A percentile compares a stretch with the other conserved stretches of the same genome.
phyloP scores from a whole-genome alignment of 1,139 yeast genomes.

The Suhomyces bolitotheri region DNA sequence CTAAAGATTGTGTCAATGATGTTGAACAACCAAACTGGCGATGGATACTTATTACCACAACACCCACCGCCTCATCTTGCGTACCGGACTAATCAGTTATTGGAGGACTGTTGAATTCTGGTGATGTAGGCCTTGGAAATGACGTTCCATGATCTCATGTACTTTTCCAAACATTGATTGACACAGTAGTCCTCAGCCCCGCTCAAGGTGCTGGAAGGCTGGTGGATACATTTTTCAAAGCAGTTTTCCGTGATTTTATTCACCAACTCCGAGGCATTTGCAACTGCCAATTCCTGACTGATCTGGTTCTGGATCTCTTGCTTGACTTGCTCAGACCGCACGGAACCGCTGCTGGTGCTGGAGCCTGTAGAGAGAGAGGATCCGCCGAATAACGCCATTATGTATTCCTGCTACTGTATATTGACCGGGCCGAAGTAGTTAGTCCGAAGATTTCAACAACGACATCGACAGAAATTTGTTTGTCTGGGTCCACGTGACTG shows the following conservation, averaged over 20 bases:
- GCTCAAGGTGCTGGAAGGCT: conserved; percentile 48
- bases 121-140: conserved; percentile 73
- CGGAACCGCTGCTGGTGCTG: conserved; percentile 17
- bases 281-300: conserved; percentile 80
- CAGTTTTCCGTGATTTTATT: conserved; percentile 88
- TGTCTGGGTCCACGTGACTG: too few species aligned
- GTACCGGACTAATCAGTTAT: conserved; percentile 1
- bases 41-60: too few species aligned
- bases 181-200: conserved; percentile 52
- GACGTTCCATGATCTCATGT: conserved; percentile 89
- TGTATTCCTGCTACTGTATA: too few species aligned
- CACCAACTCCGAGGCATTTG: conserved; percentile 85
- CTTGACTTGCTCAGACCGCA: conserved; percentile 38
- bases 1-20: too few species aligned
- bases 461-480: too few species aligned
- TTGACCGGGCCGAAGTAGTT: too few species aligned
- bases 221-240: conserved; percentile 69
- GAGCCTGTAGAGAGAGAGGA: conserved; percentile 22
- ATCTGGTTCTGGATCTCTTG: conserved; percentile 70
- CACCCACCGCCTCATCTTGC: background rate
- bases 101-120: conserved; percentile 54
- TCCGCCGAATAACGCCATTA: conserved; percentile 38
- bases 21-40: too few species aligned
- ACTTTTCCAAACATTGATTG: conserved; percentile 77
- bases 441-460: too few species aligned